A percentile compares a stretch with the other conserved stretches of the same genome.
Evolutionary conservation across 1,139 yeast species (phyloP).

Genomic region (Citeromyces hawaiiensis): DNA sequence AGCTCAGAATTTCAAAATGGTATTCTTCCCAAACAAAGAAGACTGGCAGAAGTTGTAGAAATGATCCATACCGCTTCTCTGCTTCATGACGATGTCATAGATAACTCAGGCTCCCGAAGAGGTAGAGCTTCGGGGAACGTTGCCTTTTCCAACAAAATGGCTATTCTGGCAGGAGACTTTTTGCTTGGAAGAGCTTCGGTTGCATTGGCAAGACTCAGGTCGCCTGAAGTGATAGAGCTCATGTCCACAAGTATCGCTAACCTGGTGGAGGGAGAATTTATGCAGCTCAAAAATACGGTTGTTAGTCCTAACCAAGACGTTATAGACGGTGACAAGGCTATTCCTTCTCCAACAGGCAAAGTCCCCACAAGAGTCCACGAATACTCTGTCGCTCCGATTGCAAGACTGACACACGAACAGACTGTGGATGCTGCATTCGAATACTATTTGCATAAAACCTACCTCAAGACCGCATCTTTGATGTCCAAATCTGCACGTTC

Average conservation of each 20-base stretch:
- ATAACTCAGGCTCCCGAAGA: constrained; percentile 79
- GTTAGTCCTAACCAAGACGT: constrained; percentile 32
- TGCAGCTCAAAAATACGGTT: constrained; percentile 93
- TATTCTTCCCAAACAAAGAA: constrained; percentile 83
- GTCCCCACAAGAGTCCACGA: constrained; percentile 49
- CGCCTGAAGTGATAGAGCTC: constrained; percentile 94
- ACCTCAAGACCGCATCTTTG: constrained; percentile 85
- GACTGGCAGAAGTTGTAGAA: constrained; percentile 94
- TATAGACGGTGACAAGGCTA: constrained; percentile 28
- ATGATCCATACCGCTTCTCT: constrained; percentile 98
- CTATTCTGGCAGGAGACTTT: constrained; percentile 93
- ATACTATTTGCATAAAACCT: constrained; percentile 88
- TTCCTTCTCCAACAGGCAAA: constrained; percentile 54
- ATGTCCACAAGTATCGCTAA: constrained; percentile 94
- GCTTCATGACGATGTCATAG: constrained; percentile 95
- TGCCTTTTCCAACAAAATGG: constrained; percentile 95
- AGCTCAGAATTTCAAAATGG: constrained; percentile 48
- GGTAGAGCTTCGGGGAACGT: constrained; percentile 87
- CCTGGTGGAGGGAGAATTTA: constrained; percentile 94
- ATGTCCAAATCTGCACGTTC: constrained; percentile 94
- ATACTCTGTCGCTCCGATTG: constrained; percentile 27
- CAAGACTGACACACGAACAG: constrained; percentile 42
- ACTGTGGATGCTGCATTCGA: constrained; percentile 83
- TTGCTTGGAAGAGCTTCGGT: constrained; percentile 92
- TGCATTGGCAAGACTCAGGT: constrained; percentile 81